phyloP scores from a whole-genome alignment of 1,284 basidiomycete genomes.

The Stygiomarasmius scandens region DNA sequence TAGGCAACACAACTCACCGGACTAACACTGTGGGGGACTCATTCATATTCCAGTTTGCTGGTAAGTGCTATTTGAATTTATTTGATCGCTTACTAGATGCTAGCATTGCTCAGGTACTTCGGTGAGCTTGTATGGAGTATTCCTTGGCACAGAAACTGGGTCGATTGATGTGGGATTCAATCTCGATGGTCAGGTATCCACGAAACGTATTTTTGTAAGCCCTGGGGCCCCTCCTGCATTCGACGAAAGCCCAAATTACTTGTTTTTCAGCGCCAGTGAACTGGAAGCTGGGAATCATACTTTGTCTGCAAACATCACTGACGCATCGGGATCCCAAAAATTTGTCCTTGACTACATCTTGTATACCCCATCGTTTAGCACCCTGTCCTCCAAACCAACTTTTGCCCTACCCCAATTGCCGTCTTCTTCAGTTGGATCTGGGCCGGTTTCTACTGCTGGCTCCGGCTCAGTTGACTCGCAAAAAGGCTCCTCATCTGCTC shows the following conservation, averaged over 20 bases:
- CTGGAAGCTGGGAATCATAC: too few relatives aligned
- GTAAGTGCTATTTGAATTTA: neutral
- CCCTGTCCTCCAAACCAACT: constrained; percentile 1
- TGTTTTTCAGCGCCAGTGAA: too few relatives aligned
- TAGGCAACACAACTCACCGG: constrained; percentile 7
- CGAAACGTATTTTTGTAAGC: neutral
- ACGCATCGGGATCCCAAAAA: neutral
- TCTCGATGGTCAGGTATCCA: neutral
- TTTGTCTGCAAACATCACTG: constrained; percentile 2
- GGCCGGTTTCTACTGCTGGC: too few relatives aligned
- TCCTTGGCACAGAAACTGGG: constrained; percentile 1
- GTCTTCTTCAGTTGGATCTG: too few relatives aligned
- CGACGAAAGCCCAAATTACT: too few relatives aligned
- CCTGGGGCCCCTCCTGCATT: neutral
- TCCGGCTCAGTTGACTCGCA: too few relatives aligned
- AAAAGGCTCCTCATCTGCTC: too few relatives aligned
- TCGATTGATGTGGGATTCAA: neutral
- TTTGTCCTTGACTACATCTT: constrained; percentile 6
- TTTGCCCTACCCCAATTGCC: constrained; percentile 1
- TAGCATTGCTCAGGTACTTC: neutral
- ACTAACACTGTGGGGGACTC: neutral
- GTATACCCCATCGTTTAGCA: neutral
- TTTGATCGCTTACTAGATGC: neutral
- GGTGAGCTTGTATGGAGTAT: constrained; percentile 3
- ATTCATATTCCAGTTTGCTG: constrained; percentile 6